Percentiles rank a stretch among this genome's conserved stretches.
phyloP scores from a whole-genome alignment of 441 rosid species.

The Breynia disticha region DNA sequence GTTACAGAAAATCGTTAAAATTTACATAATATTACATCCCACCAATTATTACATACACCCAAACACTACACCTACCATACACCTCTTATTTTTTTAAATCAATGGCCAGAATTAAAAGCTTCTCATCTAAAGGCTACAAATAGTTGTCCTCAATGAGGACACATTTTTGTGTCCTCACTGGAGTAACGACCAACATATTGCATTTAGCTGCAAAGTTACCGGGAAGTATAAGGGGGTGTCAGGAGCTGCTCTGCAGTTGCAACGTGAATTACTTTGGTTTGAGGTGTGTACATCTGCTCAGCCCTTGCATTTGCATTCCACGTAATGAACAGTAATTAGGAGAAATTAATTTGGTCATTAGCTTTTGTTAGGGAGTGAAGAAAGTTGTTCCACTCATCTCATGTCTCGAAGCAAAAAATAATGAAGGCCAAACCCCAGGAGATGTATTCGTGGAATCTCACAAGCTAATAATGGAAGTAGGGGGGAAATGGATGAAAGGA shows the following conservation, averaged over 20 bases:
- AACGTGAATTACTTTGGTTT: constrained; percentile 31
- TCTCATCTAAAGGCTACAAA: too few relatives aligned
- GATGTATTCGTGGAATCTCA: neutral
- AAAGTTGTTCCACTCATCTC: neutral
- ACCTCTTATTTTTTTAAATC: too few relatives aligned
- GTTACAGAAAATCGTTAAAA: too few relatives aligned
- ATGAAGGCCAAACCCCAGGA: neutral
- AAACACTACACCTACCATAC: too few relatives aligned
- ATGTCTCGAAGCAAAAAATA: neutral
- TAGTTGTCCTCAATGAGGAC: too few relatives aligned
- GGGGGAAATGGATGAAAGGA: constrained; percentile 6
- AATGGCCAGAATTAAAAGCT: too few relatives aligned
- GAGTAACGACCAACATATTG: constrained; percentile 12
- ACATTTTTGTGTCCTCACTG: constrained; percentile 15
- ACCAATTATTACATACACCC: too few relatives aligned
- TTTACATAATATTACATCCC: too few relatives aligned
- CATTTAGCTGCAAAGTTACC: constrained; percentile 27
- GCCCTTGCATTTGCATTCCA: neutral
- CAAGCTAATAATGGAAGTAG: neutral
- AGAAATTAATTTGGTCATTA: too few relatives aligned
- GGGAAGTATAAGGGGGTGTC: constrained; percentile 17
- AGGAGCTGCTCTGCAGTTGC: constrained; percentile 38
- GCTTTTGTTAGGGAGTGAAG: neutral
- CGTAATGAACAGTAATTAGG: too few relatives aligned
- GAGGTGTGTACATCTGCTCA: neutral